These are phyloP conservation scores for Amphibolis antarctica DNA, from an alignment of 106 monocot species.

Conservation along the genomic window DNA sequence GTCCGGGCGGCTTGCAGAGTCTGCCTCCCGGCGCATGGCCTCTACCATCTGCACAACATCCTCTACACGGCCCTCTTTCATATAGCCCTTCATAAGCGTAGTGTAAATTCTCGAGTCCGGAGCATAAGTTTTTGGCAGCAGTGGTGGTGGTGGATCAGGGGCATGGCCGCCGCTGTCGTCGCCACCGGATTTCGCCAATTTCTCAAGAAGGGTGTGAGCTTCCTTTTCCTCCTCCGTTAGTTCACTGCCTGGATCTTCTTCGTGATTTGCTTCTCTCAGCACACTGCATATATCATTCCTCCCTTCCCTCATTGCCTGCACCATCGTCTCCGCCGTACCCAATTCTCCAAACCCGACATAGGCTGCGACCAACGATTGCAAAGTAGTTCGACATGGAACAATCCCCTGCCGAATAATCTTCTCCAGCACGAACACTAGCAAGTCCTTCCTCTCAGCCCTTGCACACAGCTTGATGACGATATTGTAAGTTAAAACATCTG, in stretches of 20 bases:
- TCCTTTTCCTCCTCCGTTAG: constrained; percentile 13
- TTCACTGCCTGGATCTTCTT: neutral
- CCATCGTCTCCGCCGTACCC: constrained; percentile 49
- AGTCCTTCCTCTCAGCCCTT: constrained; percentile 57
- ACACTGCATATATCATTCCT: constrained; percentile 44
- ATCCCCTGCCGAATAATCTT: constrained; percentile 30
- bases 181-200: constrained; percentile 11
- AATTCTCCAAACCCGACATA: constrained; percentile 76
- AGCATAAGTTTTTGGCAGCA: constrained; percentile 44
- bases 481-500: constrained; percentile 76
- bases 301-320: constrained; percentile 74
- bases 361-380: constrained; percentile 80
- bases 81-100: constrained; percentile 92
- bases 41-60: constrained; percentile 61
- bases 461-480: constrained; percentile 77
- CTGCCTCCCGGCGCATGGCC: constrained; percentile 59
- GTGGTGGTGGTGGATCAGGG: constrained; percentile 14
- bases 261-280: constrained; percentile 6
- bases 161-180: neutral
- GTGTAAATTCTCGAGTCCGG: constrained; percentile 71
- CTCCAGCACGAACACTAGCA: constrained; percentile 40
- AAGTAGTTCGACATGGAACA: constrained; percentile 51
- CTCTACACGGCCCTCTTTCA: constrained; percentile 55
- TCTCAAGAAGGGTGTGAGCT: constrained; percentile 26
- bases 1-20: constrained; percentile 56